A percentile compares a stretch with the other conserved stretches of the same genome.
Conservation (phyloP, 208 protist genomes). For the Porcisia deanei region DNA sequence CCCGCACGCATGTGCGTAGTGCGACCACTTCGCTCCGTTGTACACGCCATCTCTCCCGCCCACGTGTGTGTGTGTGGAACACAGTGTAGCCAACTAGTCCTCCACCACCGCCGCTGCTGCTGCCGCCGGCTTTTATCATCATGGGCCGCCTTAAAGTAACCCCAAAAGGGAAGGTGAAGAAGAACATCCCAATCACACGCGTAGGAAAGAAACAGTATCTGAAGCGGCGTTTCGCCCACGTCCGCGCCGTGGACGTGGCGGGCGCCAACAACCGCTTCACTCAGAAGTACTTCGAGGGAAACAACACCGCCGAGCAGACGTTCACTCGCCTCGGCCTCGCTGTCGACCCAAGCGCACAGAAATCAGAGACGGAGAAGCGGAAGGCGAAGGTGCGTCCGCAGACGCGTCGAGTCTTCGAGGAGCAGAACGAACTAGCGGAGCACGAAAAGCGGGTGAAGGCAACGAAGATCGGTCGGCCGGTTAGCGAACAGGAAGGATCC, state of each 20-base stretch:
- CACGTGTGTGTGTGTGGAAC: background rate
- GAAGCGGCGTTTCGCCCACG: constrained; percentile 81
- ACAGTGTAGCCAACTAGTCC: background rate
- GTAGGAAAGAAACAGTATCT: constrained; percentile 87
- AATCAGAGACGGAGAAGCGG: constrained; percentile 33
- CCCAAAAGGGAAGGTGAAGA: constrained; percentile 81
- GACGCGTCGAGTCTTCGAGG: constrained; percentile 46
- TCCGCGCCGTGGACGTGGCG: constrained; percentile 69
- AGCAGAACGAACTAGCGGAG: constrained; percentile 47
- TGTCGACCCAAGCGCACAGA: constrained; percentile 59
- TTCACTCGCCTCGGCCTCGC: constrained; percentile 77
- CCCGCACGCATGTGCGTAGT: background rate
- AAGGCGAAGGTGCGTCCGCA: constrained; percentile 55
- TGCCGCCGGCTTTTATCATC: background rate
- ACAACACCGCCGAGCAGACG: constrained; percentile 67
- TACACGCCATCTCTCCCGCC: background rate
- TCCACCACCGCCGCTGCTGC: background rate
- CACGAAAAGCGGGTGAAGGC: constrained; percentile 28
- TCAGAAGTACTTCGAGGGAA: constrained; percentile 76
- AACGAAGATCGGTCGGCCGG: constrained; percentile 53
- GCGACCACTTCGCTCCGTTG: background rate
- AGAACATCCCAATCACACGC: constrained; percentile 87
- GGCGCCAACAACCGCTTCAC: constrained; percentile 81
- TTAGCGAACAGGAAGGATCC: constrained; percentile 78
- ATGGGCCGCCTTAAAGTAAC: constrained; percentile 83